Percentiles rank a stretch among this genome's conserved stretches.
Evolutionary conservation across 441 rosid genomes (phyloP).

Genomic region (Adansonia gregorii): DNA sequence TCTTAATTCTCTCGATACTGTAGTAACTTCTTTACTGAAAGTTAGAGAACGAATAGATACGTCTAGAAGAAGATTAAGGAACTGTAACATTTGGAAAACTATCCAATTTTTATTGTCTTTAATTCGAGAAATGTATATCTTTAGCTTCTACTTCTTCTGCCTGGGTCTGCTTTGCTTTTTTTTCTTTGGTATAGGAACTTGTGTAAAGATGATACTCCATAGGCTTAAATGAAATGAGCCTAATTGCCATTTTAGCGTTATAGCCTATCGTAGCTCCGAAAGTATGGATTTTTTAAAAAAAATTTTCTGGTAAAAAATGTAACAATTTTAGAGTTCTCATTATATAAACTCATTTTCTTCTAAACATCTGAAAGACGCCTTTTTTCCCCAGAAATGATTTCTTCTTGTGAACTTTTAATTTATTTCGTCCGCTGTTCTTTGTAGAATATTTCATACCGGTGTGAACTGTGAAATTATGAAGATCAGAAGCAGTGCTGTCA

Average conservation of each 20-base stretch:
- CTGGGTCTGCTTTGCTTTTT: background rate
- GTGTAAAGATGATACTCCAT: background rate
- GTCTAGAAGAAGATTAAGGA: background rate
- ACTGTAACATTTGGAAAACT: background rate
- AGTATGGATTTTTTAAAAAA: no score
- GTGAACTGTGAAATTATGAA: slow-evolving; percentile 45
- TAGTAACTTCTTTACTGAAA: background rate
- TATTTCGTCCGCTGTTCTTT: background rate
- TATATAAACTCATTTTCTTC: background rate
- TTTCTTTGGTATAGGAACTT: background rate
- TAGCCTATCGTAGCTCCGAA: background rate
- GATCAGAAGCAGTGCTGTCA: slow-evolving; percentile 57
- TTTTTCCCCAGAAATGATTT: background rate
- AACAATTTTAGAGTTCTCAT: background rate
- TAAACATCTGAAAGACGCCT: background rate
- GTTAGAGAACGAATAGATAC: background rate
- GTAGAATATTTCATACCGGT: slow-evolving; percentile 32
- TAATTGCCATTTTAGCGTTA: background rate
- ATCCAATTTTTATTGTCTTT: slow-evolving; percentile 13
- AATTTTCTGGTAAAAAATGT: background rate
- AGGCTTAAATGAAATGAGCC: background rate
- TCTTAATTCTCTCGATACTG: background rate
- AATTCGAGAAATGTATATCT: background rate
- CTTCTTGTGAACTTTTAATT: slow-evolving; percentile 6
- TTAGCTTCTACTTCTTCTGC: background rate